Evolutionary conservation across 441 rosid species (phyloP).

Genomic region (Euphorbia neoarborescens): DNA sequence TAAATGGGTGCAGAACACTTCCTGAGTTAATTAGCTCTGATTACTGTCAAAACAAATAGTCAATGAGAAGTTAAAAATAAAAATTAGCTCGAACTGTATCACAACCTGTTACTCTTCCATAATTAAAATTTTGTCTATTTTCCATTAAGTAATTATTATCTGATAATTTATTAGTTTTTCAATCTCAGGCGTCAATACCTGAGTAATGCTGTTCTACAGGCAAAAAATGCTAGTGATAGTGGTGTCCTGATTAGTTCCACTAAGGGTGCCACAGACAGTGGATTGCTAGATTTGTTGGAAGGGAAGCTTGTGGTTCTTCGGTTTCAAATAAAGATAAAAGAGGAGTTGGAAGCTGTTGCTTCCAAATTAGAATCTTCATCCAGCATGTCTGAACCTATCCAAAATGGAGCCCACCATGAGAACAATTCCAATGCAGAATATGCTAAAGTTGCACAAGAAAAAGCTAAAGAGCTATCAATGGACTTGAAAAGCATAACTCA

Average conservation of each 20-base stretch:
- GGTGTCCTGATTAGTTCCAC: slow-evolving; percentile 39
- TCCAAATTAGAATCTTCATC: slow-evolving; percentile 44
- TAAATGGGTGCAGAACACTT: not conserved
- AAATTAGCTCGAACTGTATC: not conserved
- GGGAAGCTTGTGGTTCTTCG: slow-evolving; percentile 88
- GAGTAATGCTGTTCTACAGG: slow-evolving; percentile 90
- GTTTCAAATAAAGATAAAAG: slow-evolving; percentile 85
- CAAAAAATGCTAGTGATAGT: slow-evolving; percentile 71
- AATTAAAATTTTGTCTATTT: slow-evolving; percentile 1
- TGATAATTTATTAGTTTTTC: slow-evolving; percentile 26
- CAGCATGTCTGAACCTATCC: slow-evolving; percentile 45
- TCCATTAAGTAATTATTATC: slow-evolving; percentile 4
- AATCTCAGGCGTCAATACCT: slow-evolving; percentile 71
- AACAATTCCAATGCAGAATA: slow-evolving; percentile 34
- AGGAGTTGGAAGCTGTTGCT: slow-evolving; percentile 65
- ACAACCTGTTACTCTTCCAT: not conserved
- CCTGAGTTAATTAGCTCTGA: not conserved
- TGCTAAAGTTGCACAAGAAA: slow-evolving; percentile 57
- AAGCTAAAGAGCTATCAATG: slow-evolving; percentile 76
- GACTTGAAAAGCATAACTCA: slow-evolving; percentile 90
- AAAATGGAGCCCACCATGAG: slow-evolving; percentile 38
- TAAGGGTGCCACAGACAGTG: slow-evolving; percentile 50
- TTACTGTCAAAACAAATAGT: not conserved
- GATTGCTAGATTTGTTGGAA: slow-evolving; percentile 88
- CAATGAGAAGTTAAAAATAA: not conserved